Percentiles rank a stretch among this genome's conserved stretches.
Evolutionary conservation across 768 basidiomycete species (phyloP).

Genomic region (Fomitopsis pulvina): DNA sequence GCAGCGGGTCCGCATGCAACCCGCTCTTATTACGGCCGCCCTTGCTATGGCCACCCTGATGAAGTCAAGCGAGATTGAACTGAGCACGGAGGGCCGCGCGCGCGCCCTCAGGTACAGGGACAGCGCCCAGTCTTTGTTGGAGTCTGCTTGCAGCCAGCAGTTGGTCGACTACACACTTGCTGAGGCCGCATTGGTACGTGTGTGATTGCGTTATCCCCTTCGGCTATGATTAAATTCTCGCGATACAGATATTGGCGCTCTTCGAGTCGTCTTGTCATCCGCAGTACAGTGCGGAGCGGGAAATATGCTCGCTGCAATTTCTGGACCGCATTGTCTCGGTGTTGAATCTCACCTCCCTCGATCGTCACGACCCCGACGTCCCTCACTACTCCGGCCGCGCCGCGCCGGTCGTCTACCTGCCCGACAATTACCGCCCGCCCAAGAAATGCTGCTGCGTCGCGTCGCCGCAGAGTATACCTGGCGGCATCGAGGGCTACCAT

Average conservation of each 20-base stretch:
- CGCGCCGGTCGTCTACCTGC: conserved; percentile 16
- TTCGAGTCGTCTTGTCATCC: conserved; percentile 76
- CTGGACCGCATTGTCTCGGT: conserved; percentile 62
- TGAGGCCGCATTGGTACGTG: conserved; percentile 59
- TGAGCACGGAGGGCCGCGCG: conserved; percentile 43
- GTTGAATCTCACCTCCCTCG: conserved; percentile 49
- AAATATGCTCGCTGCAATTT: conserved; percentile 43
- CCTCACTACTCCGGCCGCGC: conserved; percentile 9
- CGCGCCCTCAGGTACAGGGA: conserved; percentile 53
- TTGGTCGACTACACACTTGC: conserved; percentile 61
- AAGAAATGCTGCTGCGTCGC: conserved; percentile 39
- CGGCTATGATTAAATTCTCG: background rate
- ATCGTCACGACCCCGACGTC: conserved; percentile 40
- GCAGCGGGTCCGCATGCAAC: conserved; percentile 55
- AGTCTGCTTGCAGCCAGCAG: conserved; percentile 40
- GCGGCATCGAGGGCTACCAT: conserved; percentile 30
- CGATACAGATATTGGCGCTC: conserved; percentile 64
- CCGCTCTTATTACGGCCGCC: conserved; percentile 60
- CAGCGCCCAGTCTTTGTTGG: conserved; percentile 48
- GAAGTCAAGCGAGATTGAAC: conserved; percentile 63
- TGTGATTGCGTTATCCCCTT: background rate
- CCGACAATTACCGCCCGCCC: conserved; percentile 15
- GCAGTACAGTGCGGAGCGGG: conserved; percentile 48
- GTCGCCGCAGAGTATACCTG: conserved; percentile 26
- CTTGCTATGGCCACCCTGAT: conserved; percentile 68